Evolutionary conservation across 2,329 filamentous ascomycete genomes (phyloP), one percentile per base, ranked within the genome.

Genomic region (Alternaria rosae): DNA sequence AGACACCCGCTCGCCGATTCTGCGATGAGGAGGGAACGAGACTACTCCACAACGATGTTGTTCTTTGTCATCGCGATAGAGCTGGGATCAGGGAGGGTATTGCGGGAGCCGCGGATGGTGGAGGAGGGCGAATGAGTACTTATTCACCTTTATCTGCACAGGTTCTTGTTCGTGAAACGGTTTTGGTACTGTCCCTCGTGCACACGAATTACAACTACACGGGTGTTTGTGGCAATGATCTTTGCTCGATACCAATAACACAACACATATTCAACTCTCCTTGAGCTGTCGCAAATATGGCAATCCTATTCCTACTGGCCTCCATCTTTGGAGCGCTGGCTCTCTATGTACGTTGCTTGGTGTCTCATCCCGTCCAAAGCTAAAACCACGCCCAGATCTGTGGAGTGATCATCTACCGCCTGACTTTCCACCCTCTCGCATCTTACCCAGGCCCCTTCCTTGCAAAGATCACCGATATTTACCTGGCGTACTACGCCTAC

Each of bases 401-500:
- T 21, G 64, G 65, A 9, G 64, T 77, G 2, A 69, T 76, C 42
- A 10, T 79, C 61, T 82, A 83, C 66, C 74, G 79, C 43, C 61
- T 83, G 11, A 80, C 76, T 44, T 70, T 83, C 11, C 81, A 83
- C 59, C 81, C 81, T 8, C 76, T 83, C 5, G 75, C 81, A 9
- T 73, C 70, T 20, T 82, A 82, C 60, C 81, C 82, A 0, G 81
- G 82, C 17, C 82, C 82, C 2, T 71, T 77, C 25, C 76, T 79
- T 20, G 77, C 77, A n/a, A 71, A 71, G 53, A 71, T 78, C 32
- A 78, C 78, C 23, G 77, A 80, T 62, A 73, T 75, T 60, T 76
- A 78, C 60, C 72, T 78, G 20, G 73, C 78, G 28, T 94, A 92
- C 77, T 89, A 93, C 69, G 90, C 91, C 50, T 91, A 89, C 79